Conservation (phyloP, 169 alveolate genomes). For the Neospora caninum region DNA sequence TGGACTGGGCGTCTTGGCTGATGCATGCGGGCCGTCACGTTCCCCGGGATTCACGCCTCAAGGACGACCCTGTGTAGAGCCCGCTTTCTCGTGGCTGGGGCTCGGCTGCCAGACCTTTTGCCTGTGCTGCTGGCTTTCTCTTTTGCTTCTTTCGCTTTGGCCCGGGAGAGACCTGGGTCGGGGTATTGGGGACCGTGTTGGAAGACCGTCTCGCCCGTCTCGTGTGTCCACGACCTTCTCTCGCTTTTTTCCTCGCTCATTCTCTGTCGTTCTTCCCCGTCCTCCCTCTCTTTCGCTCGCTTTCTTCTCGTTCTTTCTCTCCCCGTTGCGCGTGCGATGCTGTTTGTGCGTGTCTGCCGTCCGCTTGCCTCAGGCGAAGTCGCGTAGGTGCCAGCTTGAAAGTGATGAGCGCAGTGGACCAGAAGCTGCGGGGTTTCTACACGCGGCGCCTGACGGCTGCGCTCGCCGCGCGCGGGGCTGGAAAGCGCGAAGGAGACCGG, state of each 20-base stretch:
- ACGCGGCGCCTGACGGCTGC: conserved; percentile 11
- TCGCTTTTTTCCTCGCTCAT: neutral
- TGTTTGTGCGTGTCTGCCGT: neutral
- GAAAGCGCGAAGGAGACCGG: neutral
- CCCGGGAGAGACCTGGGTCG: too few relatives aligned
- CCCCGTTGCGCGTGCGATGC: neutral
- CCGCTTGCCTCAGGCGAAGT: conserved; percentile 2
- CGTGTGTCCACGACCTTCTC: neutral
- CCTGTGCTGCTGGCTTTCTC: too few relatives aligned
- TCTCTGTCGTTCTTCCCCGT: neutral
- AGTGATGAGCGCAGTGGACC: conserved; percentile 47
- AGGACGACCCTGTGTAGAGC: too few relatives aligned
- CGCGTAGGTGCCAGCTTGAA: conserved; percentile 30
- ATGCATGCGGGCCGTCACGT: too few relatives aligned
- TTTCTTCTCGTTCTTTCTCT: neutral
- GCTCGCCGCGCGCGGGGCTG: neutral
- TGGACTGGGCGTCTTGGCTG: too few relatives aligned
- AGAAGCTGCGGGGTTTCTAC: conserved; percentile 39
- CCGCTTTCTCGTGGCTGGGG: too few relatives aligned
- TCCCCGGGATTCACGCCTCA: too few relatives aligned
- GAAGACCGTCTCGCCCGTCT: too few relatives aligned
- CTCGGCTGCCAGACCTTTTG: too few relatives aligned
- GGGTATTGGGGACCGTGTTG: too few relatives aligned
- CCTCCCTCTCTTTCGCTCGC: neutral
- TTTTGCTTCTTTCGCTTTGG: too few relatives aligned